Percentiles rank a stretch among this genome's conserved stretches.
Evolutionary conservation across 164 flowering plant species (phyloP).

Genomic region (Echeveria elegans): DNA sequence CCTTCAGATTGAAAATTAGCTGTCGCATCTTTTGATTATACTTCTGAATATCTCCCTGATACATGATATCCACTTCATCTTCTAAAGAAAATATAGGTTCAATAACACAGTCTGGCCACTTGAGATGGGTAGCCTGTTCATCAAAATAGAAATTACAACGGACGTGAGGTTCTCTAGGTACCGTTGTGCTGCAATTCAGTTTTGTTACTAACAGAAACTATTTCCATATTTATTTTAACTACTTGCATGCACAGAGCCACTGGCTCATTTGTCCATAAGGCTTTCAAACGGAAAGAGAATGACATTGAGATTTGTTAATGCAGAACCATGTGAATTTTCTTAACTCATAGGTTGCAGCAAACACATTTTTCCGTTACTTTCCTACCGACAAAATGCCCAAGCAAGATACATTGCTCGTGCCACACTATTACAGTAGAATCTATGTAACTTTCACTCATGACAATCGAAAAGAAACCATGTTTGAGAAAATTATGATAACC

Average conservation of each 20-base stretch:
- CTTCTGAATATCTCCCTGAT: constrained; percentile 52
- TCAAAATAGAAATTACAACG: neutral
- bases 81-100: constrained; percentile 65
- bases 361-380: neutral
- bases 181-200: neutral
- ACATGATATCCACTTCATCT: constrained; percentile 56
- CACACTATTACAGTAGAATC: neutral
- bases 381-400: neutral
- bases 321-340: neutral
- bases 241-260: neutral
- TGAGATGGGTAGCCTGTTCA: constrained; percentile 17
- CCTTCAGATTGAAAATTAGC: constrained; percentile 74
- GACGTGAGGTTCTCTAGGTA: neutral
- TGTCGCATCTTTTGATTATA: constrained; percentile 84
- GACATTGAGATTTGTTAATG: neutral
- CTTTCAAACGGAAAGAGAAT: neutral
- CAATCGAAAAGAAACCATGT: neutral
- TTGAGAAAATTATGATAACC: neutral
- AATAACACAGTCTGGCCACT: constrained; percentile 84
- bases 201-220: neutral
- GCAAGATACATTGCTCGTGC: neutral
- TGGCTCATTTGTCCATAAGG: neutral
- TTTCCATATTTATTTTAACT: neutral
- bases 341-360: neutral
- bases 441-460: neutral